Base-by-base conservation (phyloP, 148 eudicot species). In the Chenopodium suecicum region DNA sequence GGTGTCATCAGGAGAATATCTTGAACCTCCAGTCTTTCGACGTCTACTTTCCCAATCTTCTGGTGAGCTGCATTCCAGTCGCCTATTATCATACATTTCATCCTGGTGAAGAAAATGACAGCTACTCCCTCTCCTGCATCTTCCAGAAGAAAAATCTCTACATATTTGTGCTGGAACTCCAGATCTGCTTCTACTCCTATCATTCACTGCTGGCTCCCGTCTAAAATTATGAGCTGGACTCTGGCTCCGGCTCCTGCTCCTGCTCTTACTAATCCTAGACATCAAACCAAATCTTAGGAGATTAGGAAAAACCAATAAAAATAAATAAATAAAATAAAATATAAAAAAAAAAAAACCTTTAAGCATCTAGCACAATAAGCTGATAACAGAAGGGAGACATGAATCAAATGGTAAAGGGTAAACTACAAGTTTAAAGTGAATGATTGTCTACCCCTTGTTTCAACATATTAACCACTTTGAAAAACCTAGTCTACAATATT, bases 51-150 rank as follows among this genome's bases (percentile, higher is more conserved):
- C 89, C 89, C 86, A 87, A 68, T 82, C 86, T 52, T 89, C 91
- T 37, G 86, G 50, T 23, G 68, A 64, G 34, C 88, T 86, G 32
- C 70, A 82, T 71, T 89, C 94, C 73, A 76, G 86, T 60, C 82
- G 86, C 25, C 88, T 87, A 78, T 82, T 80, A 78, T 86, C 86
- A 46, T 80, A 84, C 60, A 56, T 75, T 78, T 81, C 81, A 54
- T 86, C 91, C 52, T 90, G 79, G 75, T 94, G 96, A 84, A 86
- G 80, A 84, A 89, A 92, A 78, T 83, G 90, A 74, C 98, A 92
- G 44, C 79, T 84, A 81, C 81, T 86, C 73, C 92, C 97, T 84
- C 86, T 86, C 86, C 90, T 85, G 85, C 98, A 90, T 75, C 83
- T 88, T 74, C 98, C 97, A 63, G 82, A 47, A 76, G 88, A 80